Percentiles rank a stretch among this genome's conserved stretches.
phyloP scores from a whole-genome alignment of 345 rosid genomes.

The Turritis glabra region DNA sequence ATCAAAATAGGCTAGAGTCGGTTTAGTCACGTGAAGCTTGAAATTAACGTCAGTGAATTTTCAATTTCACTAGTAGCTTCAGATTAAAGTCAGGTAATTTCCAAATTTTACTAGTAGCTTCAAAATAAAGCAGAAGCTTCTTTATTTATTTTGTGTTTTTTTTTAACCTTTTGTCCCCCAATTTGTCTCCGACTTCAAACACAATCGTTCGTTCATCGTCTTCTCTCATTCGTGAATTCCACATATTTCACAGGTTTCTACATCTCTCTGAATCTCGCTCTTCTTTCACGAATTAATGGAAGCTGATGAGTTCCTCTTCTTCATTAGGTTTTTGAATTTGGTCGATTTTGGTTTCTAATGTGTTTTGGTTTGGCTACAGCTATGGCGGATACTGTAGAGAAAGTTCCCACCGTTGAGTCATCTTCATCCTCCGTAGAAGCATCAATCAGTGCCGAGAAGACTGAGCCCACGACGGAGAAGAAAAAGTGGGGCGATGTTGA shows the following conservation, averaged over 20 bases:
- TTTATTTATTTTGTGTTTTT: not conserved
- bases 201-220: not conserved
- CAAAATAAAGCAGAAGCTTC: conserved; percentile 8
- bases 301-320: not conserved
- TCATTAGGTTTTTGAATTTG: not conserved
- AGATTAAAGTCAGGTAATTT: not conserved
- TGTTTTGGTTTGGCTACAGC: not conserved
- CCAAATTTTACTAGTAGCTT: not conserved
- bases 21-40: not conserved
- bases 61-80: conserved; percentile 9
- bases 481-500: conserved; percentile 2
- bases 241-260: not conserved
- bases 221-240: not conserved
- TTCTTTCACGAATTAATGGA: not conserved
- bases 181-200: not conserved
- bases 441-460: not conserved
- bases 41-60: no score
- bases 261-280: not conserved
- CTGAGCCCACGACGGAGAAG: not conserved
- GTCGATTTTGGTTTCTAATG: conserved; percentile 16
- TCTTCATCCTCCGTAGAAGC: not conserved
- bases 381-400: conserved; percentile 40
- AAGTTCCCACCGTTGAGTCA: conserved; percentile 23
- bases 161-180: not conserved
- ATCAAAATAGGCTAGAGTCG: not conserved